A percentile compares a stretch with the other conserved stretches of the same genome.
Evolutionary conservation across 352 stramenopile genomes (phyloP).

Genomic region (Pythium monospermum): DNA sequence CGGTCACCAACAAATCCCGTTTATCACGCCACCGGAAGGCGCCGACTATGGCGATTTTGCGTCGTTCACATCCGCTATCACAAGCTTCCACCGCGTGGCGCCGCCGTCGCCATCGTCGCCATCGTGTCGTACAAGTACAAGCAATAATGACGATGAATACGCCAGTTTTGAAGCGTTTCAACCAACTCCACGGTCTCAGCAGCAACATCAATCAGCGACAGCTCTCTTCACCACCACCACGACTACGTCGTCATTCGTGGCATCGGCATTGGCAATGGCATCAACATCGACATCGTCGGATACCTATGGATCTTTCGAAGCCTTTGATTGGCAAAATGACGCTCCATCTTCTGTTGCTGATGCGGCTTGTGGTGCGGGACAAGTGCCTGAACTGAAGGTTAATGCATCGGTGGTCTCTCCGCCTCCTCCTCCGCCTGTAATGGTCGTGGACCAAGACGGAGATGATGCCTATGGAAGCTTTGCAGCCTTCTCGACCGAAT

Average conservation of each 20-base stretch:
- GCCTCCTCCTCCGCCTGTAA: not conserved
- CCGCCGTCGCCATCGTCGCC: not conserved
- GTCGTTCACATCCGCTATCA: slow-evolving; percentile 15
- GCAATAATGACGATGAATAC: slow-evolving; percentile 13
- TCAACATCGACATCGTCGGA: slow-evolving; percentile 8
- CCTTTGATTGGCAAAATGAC: slow-evolving; percentile 13
- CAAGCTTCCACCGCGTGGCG: slow-evolving; percentile 10
- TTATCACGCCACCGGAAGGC: slow-evolving; percentile 13
- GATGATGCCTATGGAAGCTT: slow-evolving; percentile 46
- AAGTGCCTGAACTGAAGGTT: no score
- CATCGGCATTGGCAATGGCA: no score
- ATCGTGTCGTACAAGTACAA: not conserved
- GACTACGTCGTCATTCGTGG: no score
- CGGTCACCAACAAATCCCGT: slow-evolving; percentile 5
- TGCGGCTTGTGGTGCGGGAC: no score
- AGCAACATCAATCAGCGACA: no score
- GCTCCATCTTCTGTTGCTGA: no score
- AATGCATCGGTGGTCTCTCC: no score
- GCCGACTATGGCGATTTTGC: slow-evolving; percentile 19
- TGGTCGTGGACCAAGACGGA: not conserved
- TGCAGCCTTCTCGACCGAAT: slow-evolving; percentile 14
- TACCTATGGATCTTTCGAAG: slow-evolving; percentile 25
- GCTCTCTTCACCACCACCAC: no score
- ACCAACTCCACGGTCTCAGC: no score
- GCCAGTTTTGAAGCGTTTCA: slow-evolving; percentile 18